Evolutionary conservation across 257 asterid species (phyloP).

Genomic region (Gentiana dahurica): DNA sequence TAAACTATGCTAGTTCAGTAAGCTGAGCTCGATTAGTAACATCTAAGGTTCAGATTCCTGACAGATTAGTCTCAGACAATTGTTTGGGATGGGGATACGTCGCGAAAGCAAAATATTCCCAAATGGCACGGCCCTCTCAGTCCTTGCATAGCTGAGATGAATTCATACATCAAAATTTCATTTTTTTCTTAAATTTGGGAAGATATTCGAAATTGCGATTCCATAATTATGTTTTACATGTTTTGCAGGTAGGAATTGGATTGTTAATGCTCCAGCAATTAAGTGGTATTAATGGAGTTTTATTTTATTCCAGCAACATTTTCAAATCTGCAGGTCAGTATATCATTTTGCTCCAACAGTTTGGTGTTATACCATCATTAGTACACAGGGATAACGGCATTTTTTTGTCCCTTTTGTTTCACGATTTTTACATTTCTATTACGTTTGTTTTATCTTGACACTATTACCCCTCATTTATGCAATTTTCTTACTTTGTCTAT

Average conservation of each 20-base stretch:
- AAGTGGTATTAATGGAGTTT: slow-evolving; percentile 73
- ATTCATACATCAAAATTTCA: no score
- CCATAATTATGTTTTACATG: slow-evolving; percentile 3
- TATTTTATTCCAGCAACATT: slow-evolving; percentile 81
- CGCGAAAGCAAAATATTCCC: no score
- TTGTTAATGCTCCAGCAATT: slow-evolving; percentile 77
- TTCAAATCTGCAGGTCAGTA: slow-evolving; percentile 64
- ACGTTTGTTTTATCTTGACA: background rate
- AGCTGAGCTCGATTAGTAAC: no score
- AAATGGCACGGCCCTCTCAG: no score
- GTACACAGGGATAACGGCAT: background rate
- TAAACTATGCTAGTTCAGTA: no score
- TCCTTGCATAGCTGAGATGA: no score
- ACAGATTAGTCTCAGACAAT: no score
- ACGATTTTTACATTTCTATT: background rate
- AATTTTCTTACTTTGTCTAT: no score
- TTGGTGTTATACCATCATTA: background rate
- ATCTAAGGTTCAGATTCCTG: no score
- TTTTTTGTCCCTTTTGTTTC: background rate
- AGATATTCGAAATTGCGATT: background rate
- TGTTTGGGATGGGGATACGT: no score
- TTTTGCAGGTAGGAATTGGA: slow-evolving; percentile 71
- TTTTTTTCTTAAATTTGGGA: background rate
- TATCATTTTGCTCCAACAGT: slow-evolving; percentile 4
- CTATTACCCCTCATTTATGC: no score